Base-by-base conservation (phyloP, 2,329 filamentous ascomycete species). In the Ascochyta fabae region DNA sequence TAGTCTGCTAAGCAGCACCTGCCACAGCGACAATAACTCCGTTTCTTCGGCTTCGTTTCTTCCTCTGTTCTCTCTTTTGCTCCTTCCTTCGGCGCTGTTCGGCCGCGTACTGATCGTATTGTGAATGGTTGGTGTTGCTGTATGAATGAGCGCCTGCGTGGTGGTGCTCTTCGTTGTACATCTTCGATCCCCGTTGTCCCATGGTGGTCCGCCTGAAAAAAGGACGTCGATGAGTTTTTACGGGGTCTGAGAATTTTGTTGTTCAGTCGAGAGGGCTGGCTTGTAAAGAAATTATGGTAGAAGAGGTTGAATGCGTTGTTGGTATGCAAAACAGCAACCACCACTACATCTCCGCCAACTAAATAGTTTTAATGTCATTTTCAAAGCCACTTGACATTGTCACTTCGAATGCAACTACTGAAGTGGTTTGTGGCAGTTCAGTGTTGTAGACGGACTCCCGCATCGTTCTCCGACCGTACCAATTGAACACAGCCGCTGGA, bases 171-270 rank as follows among this genome's bases (percentile, higher is more conserved):
- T 45, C 4, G 15, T 27, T 16, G 22, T 34, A 26, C 34, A 45
- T 49, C 27, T 54, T 54, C 6, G 40, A 53, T 23, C 39, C 45
- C 33, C 50, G 38, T 27, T 53, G 40, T 9, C 45, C 52, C 52
- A 48, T 49, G 3, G n/a, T 43, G 38, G 22, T 13, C 3, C 3
- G 12, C 12, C 13, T 33, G 31, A 33, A 15, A 33, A 33, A 5
- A 10, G 10, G 12, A 5, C 13, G 10, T 33, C 13, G 31, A 13
- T 3, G 13, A 13, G 8, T 33, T 13, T 13, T 12, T 3, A 15
- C 13, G 10, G 31, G 31, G 26, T 27, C 7, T 27, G 5, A 6
- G 1, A 6, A 27, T 9, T 6, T 8, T 27, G 26, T 6, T 27
- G 26, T 27, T 27, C 19, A 27, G 26, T 6, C 6, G 26, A 27